Conservation (phyloP, 163 green algal species). For the Scenedesmus sp. region DNA sequence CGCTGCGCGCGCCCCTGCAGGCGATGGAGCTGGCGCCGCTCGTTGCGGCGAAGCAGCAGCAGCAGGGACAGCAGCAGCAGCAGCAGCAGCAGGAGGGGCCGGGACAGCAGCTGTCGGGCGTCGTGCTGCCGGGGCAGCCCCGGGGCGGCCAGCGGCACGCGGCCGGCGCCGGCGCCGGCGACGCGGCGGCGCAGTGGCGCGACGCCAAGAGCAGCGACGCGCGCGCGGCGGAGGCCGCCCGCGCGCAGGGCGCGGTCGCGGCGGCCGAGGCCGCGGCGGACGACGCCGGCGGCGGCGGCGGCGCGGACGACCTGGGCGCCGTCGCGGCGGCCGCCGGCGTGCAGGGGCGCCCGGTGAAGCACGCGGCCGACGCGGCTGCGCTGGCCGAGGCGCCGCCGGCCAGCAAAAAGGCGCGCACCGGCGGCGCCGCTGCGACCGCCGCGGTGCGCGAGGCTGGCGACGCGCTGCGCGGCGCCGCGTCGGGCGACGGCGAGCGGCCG, state of each 20-base stretch:
- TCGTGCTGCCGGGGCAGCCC: slow-evolving; percentile 10
- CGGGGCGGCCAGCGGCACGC: not conserved
- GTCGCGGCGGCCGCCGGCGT: not conserved
- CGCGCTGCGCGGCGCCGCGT: no score
- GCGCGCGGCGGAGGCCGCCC: not conserved
- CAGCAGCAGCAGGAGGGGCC: slow-evolving; percentile 2
- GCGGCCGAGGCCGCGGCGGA: slow-evolving; percentile 2
- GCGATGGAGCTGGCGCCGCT: slow-evolving; percentile 34
- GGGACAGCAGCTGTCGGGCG: not conserved
- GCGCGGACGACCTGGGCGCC: not conserved
- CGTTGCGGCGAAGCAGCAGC: slow-evolving; percentile 22
- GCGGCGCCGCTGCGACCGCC: not conserved
- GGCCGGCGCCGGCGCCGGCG: not conserved
- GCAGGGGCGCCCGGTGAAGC: not conserved
- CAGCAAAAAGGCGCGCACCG: not conserved
- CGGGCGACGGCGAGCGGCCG: no score
- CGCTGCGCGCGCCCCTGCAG: no score
- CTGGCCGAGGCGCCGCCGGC: slow-evolving; percentile 3
- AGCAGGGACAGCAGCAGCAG: slow-evolving; percentile 30
- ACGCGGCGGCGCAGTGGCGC: not conserved
- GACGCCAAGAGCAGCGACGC: slow-evolving; percentile 3
- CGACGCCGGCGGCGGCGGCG: not conserved
- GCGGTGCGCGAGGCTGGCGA: no score
- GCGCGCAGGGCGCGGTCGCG: not conserved
- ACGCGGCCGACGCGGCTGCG: slow-evolving; percentile 14